Evolutionary conservation across 2,329 filamentous ascomycete genomes (phyloP).

Genomic region (Zymoseptoria pseudotritici): DNA sequence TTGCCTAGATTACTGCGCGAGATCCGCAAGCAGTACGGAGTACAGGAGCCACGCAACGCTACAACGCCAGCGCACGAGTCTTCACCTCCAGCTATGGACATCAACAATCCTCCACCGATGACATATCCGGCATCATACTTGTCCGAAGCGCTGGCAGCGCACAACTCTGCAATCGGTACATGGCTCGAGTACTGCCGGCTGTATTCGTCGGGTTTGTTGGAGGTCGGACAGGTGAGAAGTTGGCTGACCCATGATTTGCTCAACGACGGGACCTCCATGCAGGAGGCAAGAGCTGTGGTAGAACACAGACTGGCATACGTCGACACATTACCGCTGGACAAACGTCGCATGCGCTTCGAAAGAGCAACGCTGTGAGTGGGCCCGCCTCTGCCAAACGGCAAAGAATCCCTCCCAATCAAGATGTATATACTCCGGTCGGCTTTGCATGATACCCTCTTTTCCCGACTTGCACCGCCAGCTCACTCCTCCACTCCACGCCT

Average conservation of each 20-base stretch:
- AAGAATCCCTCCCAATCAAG: background rate
- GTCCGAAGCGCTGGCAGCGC: background rate
- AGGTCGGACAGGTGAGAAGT: background rate
- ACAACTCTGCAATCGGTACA: background rate
- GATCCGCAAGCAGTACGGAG: background rate
- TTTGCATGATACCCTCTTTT: constrained; percentile 13
- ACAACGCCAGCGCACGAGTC: background rate
- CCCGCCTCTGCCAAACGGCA: background rate
- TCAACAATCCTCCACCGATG: background rate
- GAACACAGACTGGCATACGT: background rate
- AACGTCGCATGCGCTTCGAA: background rate
- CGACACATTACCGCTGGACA: background rate
- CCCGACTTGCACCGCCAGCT: constrained; percentile 7
- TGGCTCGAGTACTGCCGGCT: background rate
- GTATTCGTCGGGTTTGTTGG: background rate
- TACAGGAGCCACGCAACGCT: background rate
- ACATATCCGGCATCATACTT: background rate
- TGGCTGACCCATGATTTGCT: background rate
- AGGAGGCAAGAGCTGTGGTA: background rate
- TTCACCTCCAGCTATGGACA: background rate
- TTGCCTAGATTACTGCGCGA: background rate
- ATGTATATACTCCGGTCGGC: constrained; percentile 13
- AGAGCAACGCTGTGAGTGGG: background rate
- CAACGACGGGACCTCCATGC: background rate
- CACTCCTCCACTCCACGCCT: constrained; percentile 12